These are phyloP conservation scores for Geranium incanum DNA, from an alignment of 441 rosid genomes.

Conservation along the genomic window DNA sequence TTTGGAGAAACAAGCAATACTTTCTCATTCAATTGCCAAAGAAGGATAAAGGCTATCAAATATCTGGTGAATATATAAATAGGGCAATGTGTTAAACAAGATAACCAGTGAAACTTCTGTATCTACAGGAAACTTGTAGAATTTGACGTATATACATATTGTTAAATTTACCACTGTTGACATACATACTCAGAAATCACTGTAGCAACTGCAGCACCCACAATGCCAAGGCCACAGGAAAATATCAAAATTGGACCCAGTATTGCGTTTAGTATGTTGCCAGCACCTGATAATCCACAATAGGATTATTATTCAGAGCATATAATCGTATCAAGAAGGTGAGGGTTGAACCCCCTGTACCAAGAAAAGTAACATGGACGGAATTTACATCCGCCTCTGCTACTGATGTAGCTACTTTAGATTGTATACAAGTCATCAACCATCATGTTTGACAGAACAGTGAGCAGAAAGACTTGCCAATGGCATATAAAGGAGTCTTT, in stretches of 20 bases:
- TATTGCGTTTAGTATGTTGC: conserved; percentile 66
- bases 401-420: neutral
- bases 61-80: conserved; percentile 39
- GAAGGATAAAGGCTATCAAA: conserved; percentile 72
- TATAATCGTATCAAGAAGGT: neutral
- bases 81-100: conserved; percentile 14
- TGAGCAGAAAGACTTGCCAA: conserved; percentile 50
- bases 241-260: conserved; percentile 74
- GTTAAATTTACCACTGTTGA: conserved; percentile 58
- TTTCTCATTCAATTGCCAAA: conserved; percentile 71
- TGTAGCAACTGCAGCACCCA: conserved; percentile 83
- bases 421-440: neutral
- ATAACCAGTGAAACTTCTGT: neutral
- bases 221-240: conserved; percentile 56
- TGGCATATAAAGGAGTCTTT: conserved; percentile 79
- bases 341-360: neutral
- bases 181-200: conserved; percentile 98
- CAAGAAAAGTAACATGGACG: neutral
- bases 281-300: conserved; percentile 56
- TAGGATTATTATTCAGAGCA: conserved; percentile 3
- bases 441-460: neutral
- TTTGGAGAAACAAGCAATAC: conserved; percentile 62
- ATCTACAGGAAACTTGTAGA: conserved; percentile 16
- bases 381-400: neutral
- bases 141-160: conserved; percentile 17